These are phyloP conservation scores for Polygonum maritimum DNA, from an alignment of 148 eudicot species.

Conservation along the genomic window DNA sequence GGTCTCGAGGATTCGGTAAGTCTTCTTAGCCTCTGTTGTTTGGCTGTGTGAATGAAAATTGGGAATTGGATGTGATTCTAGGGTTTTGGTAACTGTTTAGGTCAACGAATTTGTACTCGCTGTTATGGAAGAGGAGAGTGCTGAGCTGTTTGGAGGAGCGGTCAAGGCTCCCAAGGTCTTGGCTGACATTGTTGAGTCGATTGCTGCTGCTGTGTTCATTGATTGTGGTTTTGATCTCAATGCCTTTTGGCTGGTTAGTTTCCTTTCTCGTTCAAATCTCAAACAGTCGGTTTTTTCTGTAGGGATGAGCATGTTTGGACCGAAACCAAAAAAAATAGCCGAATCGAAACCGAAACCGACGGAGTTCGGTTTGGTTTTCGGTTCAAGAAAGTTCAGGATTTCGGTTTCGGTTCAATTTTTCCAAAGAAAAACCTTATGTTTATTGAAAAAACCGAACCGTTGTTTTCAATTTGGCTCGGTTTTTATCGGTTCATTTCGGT, in stretches of 20 bases:
- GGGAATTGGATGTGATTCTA: neutral
- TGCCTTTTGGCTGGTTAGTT: slow-evolving; percentile 51
- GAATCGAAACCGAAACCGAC: too few species aligned
- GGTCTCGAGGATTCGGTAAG: slow-evolving; percentile 48
- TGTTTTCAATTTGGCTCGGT: too few species aligned
- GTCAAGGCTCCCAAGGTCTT: slow-evolving; percentile 81
- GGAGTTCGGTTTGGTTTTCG: too few species aligned
- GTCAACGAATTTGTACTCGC: slow-evolving; percentile 57
- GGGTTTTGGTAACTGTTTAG: slow-evolving; percentile 14
- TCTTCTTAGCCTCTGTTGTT: neutral
- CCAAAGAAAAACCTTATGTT: too few species aligned
- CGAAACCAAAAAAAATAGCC: too few species aligned
- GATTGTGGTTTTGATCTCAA: slow-evolving; percentile 53
- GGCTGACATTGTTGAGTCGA: slow-evolving; percentile 82
- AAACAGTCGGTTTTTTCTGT: too few species aligned
- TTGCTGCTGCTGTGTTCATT: slow-evolving; percentile 70
- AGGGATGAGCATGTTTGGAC: too few species aligned
- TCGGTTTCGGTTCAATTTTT: too few species aligned
- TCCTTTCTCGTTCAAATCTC: neutral
- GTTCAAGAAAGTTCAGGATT: too few species aligned
- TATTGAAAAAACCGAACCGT: too few species aligned
- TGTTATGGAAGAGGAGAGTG: slow-evolving; percentile 49
- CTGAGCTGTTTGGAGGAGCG: slow-evolving; percentile 62
- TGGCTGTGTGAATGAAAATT: neutral
- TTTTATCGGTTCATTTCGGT: too few species aligned